These are phyloP conservation scores for Kodamaea plutei DNA, from an alignment of 1,139 yeast species.

Conservation along the genomic window DNA sequence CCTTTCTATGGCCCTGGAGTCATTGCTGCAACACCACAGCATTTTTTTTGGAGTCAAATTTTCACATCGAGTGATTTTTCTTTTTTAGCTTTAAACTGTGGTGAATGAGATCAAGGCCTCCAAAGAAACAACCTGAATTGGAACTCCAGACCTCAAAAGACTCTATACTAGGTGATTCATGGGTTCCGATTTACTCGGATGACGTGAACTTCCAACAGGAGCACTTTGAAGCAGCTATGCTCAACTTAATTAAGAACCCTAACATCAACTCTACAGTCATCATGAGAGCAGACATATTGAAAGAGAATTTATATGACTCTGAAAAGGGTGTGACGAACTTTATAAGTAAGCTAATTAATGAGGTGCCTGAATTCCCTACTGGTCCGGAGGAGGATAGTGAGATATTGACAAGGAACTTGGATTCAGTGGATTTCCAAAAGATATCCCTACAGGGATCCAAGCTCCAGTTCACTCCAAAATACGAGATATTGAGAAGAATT, in stretches of 20 bases:
- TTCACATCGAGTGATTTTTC: too few species aligned
- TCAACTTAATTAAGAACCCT: slow-evolving; percentile 77
- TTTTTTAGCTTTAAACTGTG: too few species aligned
- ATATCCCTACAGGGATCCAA: slow-evolving; percentile 35
- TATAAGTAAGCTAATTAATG: slow-evolving; percentile 29
- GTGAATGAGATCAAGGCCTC: slow-evolving; percentile 6
- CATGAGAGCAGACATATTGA: slow-evolving; percentile 78
- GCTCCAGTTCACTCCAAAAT: slow-evolving; percentile 31
- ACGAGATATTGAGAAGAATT: slow-evolving; percentile 68
- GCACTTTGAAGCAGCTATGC: slow-evolving; percentile 75
- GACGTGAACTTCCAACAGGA: slow-evolving; percentile 40
- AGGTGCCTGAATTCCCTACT: slow-evolving; percentile 34
- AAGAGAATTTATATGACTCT: slow-evolving; percentile 46
- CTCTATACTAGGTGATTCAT: slow-evolving; percentile 57
- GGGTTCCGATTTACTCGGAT: slow-evolving; percentile 57
- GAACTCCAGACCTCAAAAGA: slow-evolving; percentile 5
- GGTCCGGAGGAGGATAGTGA: slow-evolving; percentile 17
- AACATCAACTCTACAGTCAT: slow-evolving; percentile 90
- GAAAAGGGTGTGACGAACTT: slow-evolving; percentile 31
- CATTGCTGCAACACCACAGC: too few species aligned
- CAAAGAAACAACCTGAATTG: slow-evolving; percentile 4
- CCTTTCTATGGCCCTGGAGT: too few species aligned
- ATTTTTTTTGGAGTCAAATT: too few species aligned
- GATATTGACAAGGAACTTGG: slow-evolving; percentile 46
- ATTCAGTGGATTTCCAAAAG: slow-evolving; percentile 50